Percentiles rank a stretch among this genome's conserved stretches.
phyloP scores from a whole-genome alignment of 2,329 filamentous ascomycete genomes.

The Basipetospora chlamydospora region DNA sequence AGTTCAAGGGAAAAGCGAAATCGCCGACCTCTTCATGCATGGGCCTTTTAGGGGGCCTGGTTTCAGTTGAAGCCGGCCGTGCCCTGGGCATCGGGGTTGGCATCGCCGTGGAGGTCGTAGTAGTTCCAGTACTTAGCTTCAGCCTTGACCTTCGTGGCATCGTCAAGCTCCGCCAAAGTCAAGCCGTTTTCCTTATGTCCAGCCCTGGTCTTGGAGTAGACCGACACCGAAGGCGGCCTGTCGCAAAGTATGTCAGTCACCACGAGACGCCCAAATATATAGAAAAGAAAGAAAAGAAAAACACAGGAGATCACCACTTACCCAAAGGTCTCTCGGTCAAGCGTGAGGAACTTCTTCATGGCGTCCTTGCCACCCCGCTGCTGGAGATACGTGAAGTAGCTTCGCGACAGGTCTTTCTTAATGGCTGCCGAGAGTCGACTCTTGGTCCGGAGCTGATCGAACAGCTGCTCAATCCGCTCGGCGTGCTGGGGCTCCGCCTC shows the following conservation, averaged over 20 bases:
- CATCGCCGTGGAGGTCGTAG: conserved; percentile 36
- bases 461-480: conserved; percentile 65
- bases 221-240: conserved; percentile 32
- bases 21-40: too few relatives aligned
- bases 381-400: conserved; percentile 73
- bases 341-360: conserved; percentile 69
- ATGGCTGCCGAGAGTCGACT: conserved; percentile 52
- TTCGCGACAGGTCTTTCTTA: conserved; percentile 61
- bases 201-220: conserved; percentile 22
- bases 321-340: conserved; percentile 84
- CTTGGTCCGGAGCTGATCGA: conserved; percentile 59
- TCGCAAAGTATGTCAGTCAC: conserved; percentile 5
- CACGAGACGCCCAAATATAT: neutral
- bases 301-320: conserved; percentile 22
- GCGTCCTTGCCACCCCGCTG: conserved; percentile 69
- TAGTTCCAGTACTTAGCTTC: conserved; percentile 36
- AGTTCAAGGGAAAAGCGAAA: too few relatives aligned
- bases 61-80: conserved; percentile 35
- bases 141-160: conserved; percentile 32
- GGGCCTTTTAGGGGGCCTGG: neutral
- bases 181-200: conserved; percentile 31
- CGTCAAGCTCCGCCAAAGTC: conserved; percentile 31
- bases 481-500: conserved; percentile 51
- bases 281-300: neutral
- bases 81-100: conserved; percentile 30